Conservation (phyloP, 495 filamentous ascomycete species). For the Xylaria flabelliformis region DNA sequence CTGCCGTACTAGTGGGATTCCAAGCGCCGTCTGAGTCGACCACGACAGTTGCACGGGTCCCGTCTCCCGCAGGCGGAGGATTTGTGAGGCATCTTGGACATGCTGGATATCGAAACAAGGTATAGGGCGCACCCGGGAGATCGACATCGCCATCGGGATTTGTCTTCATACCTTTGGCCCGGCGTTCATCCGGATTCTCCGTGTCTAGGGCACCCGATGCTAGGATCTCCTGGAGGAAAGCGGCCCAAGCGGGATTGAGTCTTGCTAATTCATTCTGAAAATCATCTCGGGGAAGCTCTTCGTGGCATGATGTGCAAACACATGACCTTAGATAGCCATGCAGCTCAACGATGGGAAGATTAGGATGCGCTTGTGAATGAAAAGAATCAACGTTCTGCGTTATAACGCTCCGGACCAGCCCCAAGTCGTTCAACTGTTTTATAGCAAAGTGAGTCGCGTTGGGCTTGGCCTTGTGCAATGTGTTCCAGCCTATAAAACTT, state of each 20-base stretch:
- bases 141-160: conserved; percentile 97
- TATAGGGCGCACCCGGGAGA: conserved; percentile 84
- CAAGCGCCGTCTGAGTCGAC: conserved; percentile 85
- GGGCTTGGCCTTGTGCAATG: conserved; percentile 74
- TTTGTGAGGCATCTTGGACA: conserved; percentile 79
- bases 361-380: conserved; percentile 78
- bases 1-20: conserved; percentile 69
- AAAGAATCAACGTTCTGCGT: conserved; percentile 99
- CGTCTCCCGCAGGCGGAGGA: conserved; percentile 67
- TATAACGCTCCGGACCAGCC: conserved; percentile 75
- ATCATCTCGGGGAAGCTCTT: conserved; percentile 66
- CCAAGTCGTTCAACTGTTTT: conserved; percentile 69
- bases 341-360: conserved; percentile 77
- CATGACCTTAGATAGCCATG: conserved; percentile 87
- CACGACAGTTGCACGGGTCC: conserved; percentile 62
- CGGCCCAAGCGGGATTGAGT: conserved; percentile 87
- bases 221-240: conserved; percentile 73
- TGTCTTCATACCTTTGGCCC: conserved; percentile 72
- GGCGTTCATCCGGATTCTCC: conserved; percentile 73
- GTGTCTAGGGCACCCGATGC: conserved; percentile 76
- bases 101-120: conserved; percentile 87
- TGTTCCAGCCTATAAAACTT: conserved; percentile 91
- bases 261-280: conserved; percentile 79
- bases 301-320: conserved; percentile 78
- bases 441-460: conserved; percentile 84